phyloP scores from a whole-genome alignment of 805 yeast species.

The Priceomyces fermenticarens region DNA sequence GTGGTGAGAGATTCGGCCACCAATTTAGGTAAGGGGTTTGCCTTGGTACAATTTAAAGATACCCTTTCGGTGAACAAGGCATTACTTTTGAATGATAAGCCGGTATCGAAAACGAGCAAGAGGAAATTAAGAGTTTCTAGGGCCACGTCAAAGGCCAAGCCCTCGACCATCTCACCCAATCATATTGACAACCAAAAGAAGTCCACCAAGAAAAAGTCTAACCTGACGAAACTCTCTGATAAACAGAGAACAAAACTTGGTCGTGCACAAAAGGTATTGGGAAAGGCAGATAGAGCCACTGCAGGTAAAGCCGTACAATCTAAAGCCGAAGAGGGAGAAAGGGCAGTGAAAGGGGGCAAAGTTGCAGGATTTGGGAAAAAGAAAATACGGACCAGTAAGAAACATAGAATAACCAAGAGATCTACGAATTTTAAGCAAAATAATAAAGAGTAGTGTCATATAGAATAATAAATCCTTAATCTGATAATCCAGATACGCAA shows the following conservation, averaged over 20 bases:
- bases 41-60: constrained; percentile 86
- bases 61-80: constrained; percentile 75
- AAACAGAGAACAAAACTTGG: constrained; percentile 76
- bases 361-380: constrained; percentile 55
- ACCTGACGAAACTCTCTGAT: constrained; percentile 44
- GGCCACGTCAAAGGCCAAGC: constrained; percentile 39
- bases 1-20: constrained; percentile 90
- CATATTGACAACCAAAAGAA: constrained; percentile 34
- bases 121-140: constrained; percentile 77
- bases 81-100: constrained; percentile 68
- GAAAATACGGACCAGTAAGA: constrained; percentile 41
- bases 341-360: constrained; percentile 68
- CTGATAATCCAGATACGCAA: too few relatives aligned
- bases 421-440: constrained; percentile 46
- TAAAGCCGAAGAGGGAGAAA: constrained; percentile 64
- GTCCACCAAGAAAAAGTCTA: constrained; percentile 19
- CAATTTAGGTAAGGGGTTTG: constrained; percentile 96
- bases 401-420: constrained; percentile 58
- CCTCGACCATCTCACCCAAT: constrained; percentile 42
- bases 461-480: too few relatives aligned
- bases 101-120: constrained; percentile 38
- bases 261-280: constrained; percentile 70
- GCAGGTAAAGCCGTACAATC: constrained; percentile 50
- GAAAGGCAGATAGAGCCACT: constrained; percentile 74
- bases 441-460: not conserved